Conservation (phyloP, 495 filamentous ascomycete species). For the Trichoderma asperelloides region DNA sequence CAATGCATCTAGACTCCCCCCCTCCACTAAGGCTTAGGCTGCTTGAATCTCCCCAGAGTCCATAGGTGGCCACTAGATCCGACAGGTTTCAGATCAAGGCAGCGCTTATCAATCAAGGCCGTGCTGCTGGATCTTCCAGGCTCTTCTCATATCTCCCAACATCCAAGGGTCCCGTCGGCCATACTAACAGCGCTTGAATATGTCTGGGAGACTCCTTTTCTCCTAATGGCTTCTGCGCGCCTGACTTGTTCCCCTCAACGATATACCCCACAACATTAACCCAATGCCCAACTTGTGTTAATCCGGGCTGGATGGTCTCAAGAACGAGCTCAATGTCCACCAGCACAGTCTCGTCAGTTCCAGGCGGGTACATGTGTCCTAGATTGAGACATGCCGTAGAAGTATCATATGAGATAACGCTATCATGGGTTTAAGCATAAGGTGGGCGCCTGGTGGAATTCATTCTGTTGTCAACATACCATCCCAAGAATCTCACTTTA, state of each 20-base stretch:
- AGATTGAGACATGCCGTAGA: constrained; percentile 52
- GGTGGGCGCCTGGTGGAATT: too few species aligned
- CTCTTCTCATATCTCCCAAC: constrained; percentile 53
- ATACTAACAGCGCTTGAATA: constrained; percentile 60
- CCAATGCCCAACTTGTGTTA: constrained; percentile 74
- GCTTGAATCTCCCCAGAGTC: neutral
- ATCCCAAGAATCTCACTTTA: constrained; percentile 88
- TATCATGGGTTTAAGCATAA: constrained; percentile 24
- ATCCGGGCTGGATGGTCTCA: constrained; percentile 50
- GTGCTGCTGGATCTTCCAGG: constrained; percentile 10
- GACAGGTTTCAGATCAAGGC: neutral
- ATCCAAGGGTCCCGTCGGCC: constrained; percentile 54
- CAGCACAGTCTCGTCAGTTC: constrained; percentile 32
- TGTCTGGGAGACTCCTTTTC: constrained; percentile 18
- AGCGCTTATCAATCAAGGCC: neutral
- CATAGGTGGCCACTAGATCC: neutral
- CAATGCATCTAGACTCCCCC: neutral
- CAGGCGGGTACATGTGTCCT: constrained; percentile 54
- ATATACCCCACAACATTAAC: constrained; percentile 85
- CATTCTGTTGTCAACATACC: constrained; percentile 43
- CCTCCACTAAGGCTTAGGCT: neutral
- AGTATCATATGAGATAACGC: constrained; percentile 61
- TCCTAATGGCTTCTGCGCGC: constrained; percentile 7
- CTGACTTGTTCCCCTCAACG: constrained; percentile 20
- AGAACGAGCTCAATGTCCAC: constrained; percentile 69